These are phyloP conservation scores for Fusarium hainanense DNA, from an alignment of 2,329 filamentous ascomycete species.

Conservation along the genomic window DNA sequence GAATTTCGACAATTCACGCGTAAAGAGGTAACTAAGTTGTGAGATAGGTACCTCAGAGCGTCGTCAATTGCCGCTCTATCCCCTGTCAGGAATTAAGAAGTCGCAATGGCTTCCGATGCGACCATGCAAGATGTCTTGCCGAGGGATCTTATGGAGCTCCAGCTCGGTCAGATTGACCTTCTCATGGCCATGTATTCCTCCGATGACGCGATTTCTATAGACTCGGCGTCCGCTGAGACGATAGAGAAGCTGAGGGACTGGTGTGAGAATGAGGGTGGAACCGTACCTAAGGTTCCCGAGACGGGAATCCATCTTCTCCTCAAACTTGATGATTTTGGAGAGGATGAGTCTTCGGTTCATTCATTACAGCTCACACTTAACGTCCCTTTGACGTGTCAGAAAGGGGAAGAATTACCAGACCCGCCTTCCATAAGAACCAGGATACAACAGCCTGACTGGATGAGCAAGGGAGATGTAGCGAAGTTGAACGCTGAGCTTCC, in stretches of 20 bases:
- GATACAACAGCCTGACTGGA: slow-evolving; percentile 62
- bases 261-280: slow-evolving; percentile 36
- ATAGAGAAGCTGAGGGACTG: slow-evolving; percentile 39
- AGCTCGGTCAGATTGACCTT: slow-evolving; percentile 63
- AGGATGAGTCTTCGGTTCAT: slow-evolving; percentile 6
- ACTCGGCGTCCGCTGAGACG: slow-evolving; percentile 28
- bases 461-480: slow-evolving; percentile 60
- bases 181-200: slow-evolving; percentile 63
- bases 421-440: slow-evolving; percentile 56
- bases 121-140: slow-evolving; percentile 45
- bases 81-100: background rate
- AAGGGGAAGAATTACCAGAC: slow-evolving; percentile 41
- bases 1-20: slow-evolving; percentile 12
- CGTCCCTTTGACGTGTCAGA: slow-evolving; percentile 47
- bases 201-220: slow-evolving; percentile 50
- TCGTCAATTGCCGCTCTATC: background rate
- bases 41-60: too few relatives aligned
- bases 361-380: slow-evolving; percentile 51
- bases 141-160: slow-evolving; percentile 58
- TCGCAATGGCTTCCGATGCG: background rate
- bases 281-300: slow-evolving; percentile 3
- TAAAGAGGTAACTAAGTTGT: background rate
- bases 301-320: slow-evolving; percentile 43
- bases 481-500: slow-evolving; percentile 55
- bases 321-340: slow-evolving; percentile 38